Conservation (phyloP, 2,329 filamentous ascomycete genomes). For the Elsinoe ampelina region DNA sequence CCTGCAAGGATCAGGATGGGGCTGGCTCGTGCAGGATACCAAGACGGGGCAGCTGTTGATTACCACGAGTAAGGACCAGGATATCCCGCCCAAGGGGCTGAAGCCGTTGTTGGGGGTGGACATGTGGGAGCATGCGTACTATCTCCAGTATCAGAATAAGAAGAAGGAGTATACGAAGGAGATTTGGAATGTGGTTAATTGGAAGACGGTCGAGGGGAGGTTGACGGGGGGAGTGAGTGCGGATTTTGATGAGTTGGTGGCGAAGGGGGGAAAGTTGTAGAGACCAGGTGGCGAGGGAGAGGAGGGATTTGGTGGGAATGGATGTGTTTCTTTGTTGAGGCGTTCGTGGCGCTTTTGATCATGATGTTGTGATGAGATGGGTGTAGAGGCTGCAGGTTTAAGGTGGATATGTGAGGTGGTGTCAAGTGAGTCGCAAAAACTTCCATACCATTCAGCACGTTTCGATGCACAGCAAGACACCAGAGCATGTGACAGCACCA, state of each 20-base stretch:
- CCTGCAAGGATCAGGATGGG: slow-evolving; percentile 80
- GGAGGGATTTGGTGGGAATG: neutral
- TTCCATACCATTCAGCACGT: too few relatives aligned
- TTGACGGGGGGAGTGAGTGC: slow-evolving; percentile 30
- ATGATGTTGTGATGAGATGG: too few relatives aligned
- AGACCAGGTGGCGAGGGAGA: neutral
- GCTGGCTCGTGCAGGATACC: slow-evolving; percentile 66
- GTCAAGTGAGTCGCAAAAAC: too few relatives aligned
- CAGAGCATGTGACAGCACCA: too few relatives aligned
- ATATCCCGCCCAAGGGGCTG: slow-evolving; percentile 57
- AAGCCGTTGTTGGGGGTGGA: slow-evolving; percentile 70
- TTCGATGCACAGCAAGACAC: too few relatives aligned
- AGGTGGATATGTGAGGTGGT: too few relatives aligned
- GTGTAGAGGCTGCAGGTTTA: too few relatives aligned
- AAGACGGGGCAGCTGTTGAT: slow-evolving; percentile 55
- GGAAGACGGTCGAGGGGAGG: slow-evolving; percentile 59
- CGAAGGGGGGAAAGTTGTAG: neutral
- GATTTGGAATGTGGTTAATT: slow-evolving; percentile 72
- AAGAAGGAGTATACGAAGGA: slow-evolving; percentile 67
- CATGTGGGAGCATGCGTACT: slow-evolving; percentile 94
- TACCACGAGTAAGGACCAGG: slow-evolving; percentile 78
- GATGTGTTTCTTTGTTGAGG: neutral
- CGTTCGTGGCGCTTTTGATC: too few relatives aligned
- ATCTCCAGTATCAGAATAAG: slow-evolving; percentile 71
- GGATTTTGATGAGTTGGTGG: slow-evolving; percentile 3